Evolutionary conservation across 139 green algal genomes (phyloP), one percentile per base, ranked within the genome.

Genomic region (Chlamydomonas schloesseri): DNA sequence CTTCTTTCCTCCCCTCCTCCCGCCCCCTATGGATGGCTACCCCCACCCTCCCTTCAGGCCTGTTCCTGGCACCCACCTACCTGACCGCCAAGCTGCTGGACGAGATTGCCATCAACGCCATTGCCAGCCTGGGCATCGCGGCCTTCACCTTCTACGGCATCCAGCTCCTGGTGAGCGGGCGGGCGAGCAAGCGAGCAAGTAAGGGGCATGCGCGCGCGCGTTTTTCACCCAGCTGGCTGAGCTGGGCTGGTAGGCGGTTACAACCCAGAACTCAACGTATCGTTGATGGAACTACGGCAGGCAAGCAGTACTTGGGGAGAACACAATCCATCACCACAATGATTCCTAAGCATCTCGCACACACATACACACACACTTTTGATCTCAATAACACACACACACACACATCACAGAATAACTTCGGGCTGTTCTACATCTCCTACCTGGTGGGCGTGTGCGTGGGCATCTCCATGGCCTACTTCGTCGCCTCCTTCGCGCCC

Each of bases 391-490:
- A 11, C 65, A 62, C 55, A 62, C 55, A n/a, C n/a, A n/a, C n/a
- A n/a, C 55, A 17, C 55, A 8, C 62, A 9, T 29, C 20, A 10
- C 72, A 71, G 65, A 84, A 84, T 46, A 76, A 28, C 55, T 95
- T 91, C 29, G 86, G 58, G 3, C 62, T 95, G 20, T 97, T 96
- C 89, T 95, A 90, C 84, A 37, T 96, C 1, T 78, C 90, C 31
- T 96, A 95, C 90, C 91, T 92, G 42, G 33, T 89, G 34, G 95
- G 91, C 29, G 86, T 95, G 9, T 60, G 42, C 55, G 89, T 91
- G 60, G 94, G 93, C 74, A 95, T 97, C 62, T 36, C 47, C 71
- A 86, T 92, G 72, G 94, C 92, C 28, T 97, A 96, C 87, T 87
- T 88, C 26, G 77, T 95, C 28, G 92, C 93, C 0, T 90, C 93